Evolutionary conservation across 352 stramenopile species (phyloP), one percentile per base, ranked within the genome.

Genomic region (Phytophthora rubi): DNA sequence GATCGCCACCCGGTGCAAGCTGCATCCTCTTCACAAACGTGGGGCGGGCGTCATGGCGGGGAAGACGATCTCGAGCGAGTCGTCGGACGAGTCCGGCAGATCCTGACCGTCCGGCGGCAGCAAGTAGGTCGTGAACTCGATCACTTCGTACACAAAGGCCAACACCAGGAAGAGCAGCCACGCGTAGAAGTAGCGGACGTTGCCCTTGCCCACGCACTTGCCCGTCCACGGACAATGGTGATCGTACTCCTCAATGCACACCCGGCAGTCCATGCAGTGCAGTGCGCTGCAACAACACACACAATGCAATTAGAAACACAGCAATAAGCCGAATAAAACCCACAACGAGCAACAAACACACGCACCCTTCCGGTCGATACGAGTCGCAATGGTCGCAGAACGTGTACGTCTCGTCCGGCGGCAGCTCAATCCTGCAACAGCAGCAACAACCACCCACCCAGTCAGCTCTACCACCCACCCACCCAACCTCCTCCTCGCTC

Each of bases 211-310:
- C 56, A 97, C 85, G 68, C 91, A 97, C 73, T 97, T 97, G 64
- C 91, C 89, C 12, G 92, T 98, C 90, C 92, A 98, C n/a, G 92
- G 92, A 73, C 92, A 98, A 57, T 98, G 92, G 78, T 98, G 92
- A 73, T 98, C 91, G 65, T 96, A 93, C 52, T 90, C 89, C 47
- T 90, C 83, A 55, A 97, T 89, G 59, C 91, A 97, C 61, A 92
- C 89, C 39, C 88, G 84, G 68, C 91, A 97, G 62, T 97, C 88
- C 73, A 92, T 87, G 63, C 91, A 97, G 59, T 97, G 91, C 37
- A 90, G 69, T 6, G 91, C 87, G 18, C 83, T 96, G 18, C 26
- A 59, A 68, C 47, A 72, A 68, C 9, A 42, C 35, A 42, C 33
- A 12, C 57, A 58, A 63, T 16, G 52, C 12, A 8, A n/a, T 68